These are phyloP conservation scores for Aphanomyces invadans DNA, from an alignment of 352 stramenopile genomes.

Conservation along the genomic window DNA sequence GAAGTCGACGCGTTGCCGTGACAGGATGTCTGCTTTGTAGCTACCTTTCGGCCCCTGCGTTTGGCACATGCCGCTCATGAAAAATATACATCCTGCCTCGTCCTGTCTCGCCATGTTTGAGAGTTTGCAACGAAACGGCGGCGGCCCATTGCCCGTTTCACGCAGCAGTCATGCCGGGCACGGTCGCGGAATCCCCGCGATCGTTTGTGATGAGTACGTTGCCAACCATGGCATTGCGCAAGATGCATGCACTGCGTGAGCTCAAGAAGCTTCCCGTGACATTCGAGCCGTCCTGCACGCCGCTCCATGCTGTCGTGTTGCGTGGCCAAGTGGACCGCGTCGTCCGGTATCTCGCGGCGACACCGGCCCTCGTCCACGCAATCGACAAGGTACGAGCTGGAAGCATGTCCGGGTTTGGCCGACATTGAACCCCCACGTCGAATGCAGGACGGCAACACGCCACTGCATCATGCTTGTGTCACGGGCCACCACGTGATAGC, in stretches of 20 bases:
- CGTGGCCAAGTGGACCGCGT: not conserved
- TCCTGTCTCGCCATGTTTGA: no score
- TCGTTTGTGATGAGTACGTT: constrained; percentile 3
- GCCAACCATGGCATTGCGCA: not conserved
- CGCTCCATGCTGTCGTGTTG: constrained; percentile 5
- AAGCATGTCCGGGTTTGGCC: not conserved
- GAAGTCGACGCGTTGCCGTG: not conserved
- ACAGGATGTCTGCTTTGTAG: no score
- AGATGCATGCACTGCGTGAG: not conserved
- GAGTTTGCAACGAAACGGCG: not conserved
- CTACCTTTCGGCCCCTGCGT: no score
- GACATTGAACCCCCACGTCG: no score
- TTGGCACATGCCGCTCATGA: not conserved
- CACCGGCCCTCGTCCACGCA: not conserved
- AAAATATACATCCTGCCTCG: no score
- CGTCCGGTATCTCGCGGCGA: not conserved
- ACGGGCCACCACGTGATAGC: constrained; percentile 49
- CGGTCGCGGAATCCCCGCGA: not conserved
- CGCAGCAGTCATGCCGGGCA: not conserved
- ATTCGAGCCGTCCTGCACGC: not conserved
- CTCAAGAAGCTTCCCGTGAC: not conserved
- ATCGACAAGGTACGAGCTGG: not conserved
- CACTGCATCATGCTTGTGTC: constrained; percentile 78
- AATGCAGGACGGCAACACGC: constrained; percentile 14
- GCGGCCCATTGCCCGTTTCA: not conserved